Conservation (phyloP, 2,329 filamentous ascomycete genomes). For the Rutstroemia sp. region DNA sequence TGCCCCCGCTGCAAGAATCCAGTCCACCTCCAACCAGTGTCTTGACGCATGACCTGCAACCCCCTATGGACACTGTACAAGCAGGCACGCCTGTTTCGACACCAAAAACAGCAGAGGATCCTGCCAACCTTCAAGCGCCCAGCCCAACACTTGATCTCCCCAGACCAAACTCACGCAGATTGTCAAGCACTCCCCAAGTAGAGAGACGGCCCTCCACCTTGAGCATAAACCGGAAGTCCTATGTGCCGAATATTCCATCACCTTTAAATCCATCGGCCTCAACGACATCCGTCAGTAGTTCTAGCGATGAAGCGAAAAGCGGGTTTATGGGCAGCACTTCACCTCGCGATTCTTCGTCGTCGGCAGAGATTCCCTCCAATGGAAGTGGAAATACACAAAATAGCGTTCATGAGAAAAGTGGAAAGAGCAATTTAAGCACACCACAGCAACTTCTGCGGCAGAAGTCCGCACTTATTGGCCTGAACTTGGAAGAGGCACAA, state of each 20-base stretch:
- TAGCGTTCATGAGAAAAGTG: conserved; percentile 7
- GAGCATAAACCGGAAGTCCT: conserved; percentile 14
- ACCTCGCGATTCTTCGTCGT: conserved; percentile 14
- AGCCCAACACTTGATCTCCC: neutral
- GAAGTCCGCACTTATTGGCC: conserved; percentile 14
- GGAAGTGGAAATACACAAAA: conserved; percentile 5
- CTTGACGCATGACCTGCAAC: neutral
- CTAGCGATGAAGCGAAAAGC: conserved; percentile 11
- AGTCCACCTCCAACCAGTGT: neutral
- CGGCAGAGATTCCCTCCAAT: conserved; percentile 11
- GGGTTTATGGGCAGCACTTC: conserved; percentile 5
- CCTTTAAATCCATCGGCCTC: conserved; percentile 25
- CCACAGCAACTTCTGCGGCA: conserved; percentile 18
- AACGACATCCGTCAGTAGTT: conserved; percentile 9
- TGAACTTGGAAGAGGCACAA: conserved; percentile 8
- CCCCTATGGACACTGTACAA: neutral
- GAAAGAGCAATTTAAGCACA: conserved; percentile 8
- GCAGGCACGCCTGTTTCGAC: neutral
- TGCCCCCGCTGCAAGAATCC: neutral
- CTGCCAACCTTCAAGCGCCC: neutral
- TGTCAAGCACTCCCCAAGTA: conserved; percentile 6
- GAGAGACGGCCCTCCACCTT: conserved; percentile 6
- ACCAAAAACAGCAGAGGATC: neutral
- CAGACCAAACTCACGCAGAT: neutral
- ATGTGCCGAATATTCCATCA: conserved; percentile 26